These are phyloP conservation scores for Teunomyces aglyptinius DNA, from an alignment of 805 yeast species.

Conservation along the genomic window DNA sequence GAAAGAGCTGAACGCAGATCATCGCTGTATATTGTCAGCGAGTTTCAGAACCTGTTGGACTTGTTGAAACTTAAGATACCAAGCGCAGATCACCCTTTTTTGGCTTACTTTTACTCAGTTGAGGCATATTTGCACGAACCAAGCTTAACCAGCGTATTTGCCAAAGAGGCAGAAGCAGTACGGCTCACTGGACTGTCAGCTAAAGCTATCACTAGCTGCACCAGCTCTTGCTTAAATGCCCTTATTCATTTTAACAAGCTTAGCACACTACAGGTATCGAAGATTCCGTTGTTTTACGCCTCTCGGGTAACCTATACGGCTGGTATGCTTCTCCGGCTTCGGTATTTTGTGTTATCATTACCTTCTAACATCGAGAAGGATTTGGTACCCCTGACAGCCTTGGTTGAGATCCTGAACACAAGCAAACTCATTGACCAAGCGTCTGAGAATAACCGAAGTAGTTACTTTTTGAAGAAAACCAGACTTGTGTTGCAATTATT, in stretches of 20 bases:
- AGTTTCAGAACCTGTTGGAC: conserved; percentile 49
- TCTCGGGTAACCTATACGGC: conserved; percentile 62
- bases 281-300: conserved; percentile 56
- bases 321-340: conserved; percentile 57
- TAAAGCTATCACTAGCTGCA: conserved; percentile 48
- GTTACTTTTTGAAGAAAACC: conserved; percentile 52
- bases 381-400: conserved; percentile 47
- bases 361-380: conserved; percentile 46
- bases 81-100: conserved; percentile 36
- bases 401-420: conserved; percentile 31
- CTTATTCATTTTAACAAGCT: conserved; percentile 48
- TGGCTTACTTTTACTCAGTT: conserved; percentile 58
- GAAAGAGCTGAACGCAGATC: conserved; percentile 26
- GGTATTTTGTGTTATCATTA: conserved; percentile 54
- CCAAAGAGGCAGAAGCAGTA: conserved; percentile 13
- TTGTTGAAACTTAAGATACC: conserved; percentile 38
- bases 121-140: conserved; percentile 70
- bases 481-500: conserved; percentile 57
- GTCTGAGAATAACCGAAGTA: conserved; percentile 29
- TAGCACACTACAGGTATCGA: conserved; percentile 46
- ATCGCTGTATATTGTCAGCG: conserved; percentile 42
- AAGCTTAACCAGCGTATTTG: conserved; percentile 21
- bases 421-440: conserved; percentile 29
- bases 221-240: conserved; percentile 52
- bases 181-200: conserved; percentile 30